Evolutionary conservation across 2,329 filamentous ascomycete genomes (phyloP).

Genomic region (Fusarium sp.): DNA sequence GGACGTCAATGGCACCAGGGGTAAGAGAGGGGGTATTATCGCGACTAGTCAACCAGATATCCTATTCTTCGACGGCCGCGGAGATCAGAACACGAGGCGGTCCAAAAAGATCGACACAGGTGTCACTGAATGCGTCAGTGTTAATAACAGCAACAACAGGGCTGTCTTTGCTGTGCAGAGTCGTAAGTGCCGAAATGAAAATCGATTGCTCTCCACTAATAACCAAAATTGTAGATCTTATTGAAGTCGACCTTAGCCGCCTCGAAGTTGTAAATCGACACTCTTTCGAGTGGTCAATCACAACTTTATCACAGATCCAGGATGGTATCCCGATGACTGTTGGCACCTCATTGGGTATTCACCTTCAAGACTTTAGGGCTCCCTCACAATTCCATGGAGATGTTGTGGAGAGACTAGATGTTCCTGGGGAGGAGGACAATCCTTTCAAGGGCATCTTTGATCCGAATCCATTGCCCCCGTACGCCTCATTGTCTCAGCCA

Average conservation of each 20-base stretch:
- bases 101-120: conserved; percentile 77
- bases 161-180: conserved; percentile 86
- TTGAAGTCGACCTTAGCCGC: conserved; percentile 84
- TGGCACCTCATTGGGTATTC: conserved; percentile 83
- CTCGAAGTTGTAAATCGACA: conserved; percentile 76
- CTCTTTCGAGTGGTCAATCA: conserved; percentile 84
- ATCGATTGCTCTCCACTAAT: neutral
- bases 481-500: conserved; percentile 81
- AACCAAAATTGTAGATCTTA: conserved; percentile 61
- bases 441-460: conserved; percentile 60
- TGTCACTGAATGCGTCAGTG: conserved; percentile 84
- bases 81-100: conserved; percentile 57
- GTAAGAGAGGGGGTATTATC: conserved; percentile 70
- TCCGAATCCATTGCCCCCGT: conserved; percentile 64
- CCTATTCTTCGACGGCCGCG: conserved; percentile 68
- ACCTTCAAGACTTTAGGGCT: conserved; percentile 81
- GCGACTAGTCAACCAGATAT: conserved; percentile 75
- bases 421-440: conserved; percentile 42
- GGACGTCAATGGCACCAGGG: conserved; percentile 73
- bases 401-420: conserved; percentile 53
- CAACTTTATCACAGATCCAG: conserved; percentile 78
- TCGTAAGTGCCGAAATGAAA: conserved; percentile 57
- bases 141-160: conserved; percentile 74
- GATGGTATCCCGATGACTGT: conserved; percentile 80
- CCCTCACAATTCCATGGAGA: conserved; percentile 50